Percentiles rank a stretch among this genome's conserved stretches.
Evolutionary conservation across 768 basidiomycete species (phyloP).

Genomic region (Lactifluus rugatus): DNA sequence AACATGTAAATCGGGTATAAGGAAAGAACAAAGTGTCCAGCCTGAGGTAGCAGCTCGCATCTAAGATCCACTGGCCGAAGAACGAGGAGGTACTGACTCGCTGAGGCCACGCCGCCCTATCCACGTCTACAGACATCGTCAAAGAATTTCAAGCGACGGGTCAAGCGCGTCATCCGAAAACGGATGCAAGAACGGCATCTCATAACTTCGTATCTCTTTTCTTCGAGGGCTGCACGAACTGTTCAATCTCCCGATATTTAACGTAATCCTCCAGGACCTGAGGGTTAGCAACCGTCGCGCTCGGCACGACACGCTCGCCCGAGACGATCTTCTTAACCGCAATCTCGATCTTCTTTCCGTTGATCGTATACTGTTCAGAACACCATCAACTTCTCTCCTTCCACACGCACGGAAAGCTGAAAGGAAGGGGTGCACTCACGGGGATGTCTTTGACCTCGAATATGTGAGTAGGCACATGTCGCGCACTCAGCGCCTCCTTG

Average conservation of each 20-base stretch:
- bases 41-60: too few relatives aligned
- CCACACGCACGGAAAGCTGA: background rate
- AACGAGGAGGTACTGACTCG: too few relatives aligned
- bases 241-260: constrained; percentile 47
- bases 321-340: constrained; percentile 71
- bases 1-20: too few relatives aligned
- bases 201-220: background rate
- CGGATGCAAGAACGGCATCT: background rate
- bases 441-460: constrained; percentile 60
- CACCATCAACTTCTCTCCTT: background rate
- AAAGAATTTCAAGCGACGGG: too few relatives aligned
- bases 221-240: constrained; percentile 5
- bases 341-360: constrained; percentile 73
- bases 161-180: too few relatives aligned
- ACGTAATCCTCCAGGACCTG: constrained; percentile 56
- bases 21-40: too few relatives aligned
- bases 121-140: too few relatives aligned
- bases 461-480: constrained; percentile 67
- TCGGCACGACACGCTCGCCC: constrained; percentile 52
- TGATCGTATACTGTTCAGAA: constrained; percentile 54
- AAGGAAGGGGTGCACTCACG: constrained; percentile 32
- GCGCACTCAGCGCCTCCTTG: constrained; percentile 47
- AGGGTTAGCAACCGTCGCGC: constrained; percentile 68
- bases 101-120: too few relatives aligned
- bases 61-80: too few relatives aligned